Percentiles rank a stretch among this genome's conserved stretches.
phyloP scores from a whole-genome alignment of 192 early-diverging fungal genomes.

The Coemansia biformis region DNA sequence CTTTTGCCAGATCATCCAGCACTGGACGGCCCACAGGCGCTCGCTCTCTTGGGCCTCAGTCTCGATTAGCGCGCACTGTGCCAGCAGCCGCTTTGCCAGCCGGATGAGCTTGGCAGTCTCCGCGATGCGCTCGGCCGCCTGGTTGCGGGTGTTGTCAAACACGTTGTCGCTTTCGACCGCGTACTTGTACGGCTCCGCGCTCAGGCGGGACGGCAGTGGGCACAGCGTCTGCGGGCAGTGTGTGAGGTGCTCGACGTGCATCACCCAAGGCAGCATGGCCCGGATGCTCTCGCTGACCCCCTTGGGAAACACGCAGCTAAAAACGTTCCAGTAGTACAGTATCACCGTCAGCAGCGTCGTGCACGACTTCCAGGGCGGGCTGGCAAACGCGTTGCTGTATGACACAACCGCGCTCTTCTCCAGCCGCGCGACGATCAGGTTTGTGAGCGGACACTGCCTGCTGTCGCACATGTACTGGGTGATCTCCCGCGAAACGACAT shows the following conservation, averaged over 20 bases:
- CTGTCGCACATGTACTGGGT: constrained; percentile 9
- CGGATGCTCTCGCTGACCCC: constrained; percentile 7
- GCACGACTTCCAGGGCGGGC: constrained; percentile 34
- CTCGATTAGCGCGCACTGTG: constrained; percentile 31
- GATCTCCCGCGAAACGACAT: constrained; percentile 22
- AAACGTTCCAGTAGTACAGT: constrained; percentile 21
- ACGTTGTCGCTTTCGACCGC: constrained; percentile 6
- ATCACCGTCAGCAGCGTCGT: constrained; percentile 31
- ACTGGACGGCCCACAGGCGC: constrained; percentile 12
- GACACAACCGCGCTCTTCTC: constrained; percentile 6
- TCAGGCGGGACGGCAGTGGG: constrained; percentile 19
- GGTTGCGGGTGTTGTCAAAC: constrained; percentile 6
- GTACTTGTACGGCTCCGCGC: constrained; percentile 16
- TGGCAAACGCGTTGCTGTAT: constrained; percentile 10
- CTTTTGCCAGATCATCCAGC: constrained; percentile 25
- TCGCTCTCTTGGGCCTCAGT: constrained; percentile 11
- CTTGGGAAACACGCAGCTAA: constrained; percentile 16
- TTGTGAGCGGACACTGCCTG: constrained; percentile 16
- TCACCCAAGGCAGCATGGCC: constrained; percentile 29
- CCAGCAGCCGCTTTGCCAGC: constrained; percentile 20
- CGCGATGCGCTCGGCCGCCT: constrained; percentile 9
- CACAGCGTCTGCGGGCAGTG: constrained; percentile 17
- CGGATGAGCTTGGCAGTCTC: constrained; percentile 23
- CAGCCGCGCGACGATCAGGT: constrained; percentile 15
- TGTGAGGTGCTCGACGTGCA: constrained; percentile 25